phyloP scores from a whole-genome alignment of 2,329 filamentous ascomycete species.

The Penicillium sp. region DNA sequence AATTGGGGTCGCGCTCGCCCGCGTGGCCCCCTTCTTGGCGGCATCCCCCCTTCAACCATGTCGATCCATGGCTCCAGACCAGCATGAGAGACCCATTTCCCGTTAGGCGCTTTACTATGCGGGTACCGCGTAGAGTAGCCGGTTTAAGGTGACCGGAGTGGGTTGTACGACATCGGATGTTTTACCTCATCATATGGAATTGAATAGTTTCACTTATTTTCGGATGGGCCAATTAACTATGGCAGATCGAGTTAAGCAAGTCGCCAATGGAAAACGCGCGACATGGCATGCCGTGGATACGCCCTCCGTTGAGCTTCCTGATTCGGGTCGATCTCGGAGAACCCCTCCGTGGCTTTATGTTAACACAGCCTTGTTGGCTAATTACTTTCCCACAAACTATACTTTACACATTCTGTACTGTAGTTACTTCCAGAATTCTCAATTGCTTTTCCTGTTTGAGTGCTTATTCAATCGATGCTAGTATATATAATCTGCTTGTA shows the following conservation, averaged over 20 bases:
- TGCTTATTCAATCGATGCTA: not conserved
- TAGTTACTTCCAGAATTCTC: not conserved
- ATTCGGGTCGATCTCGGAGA: constrained; percentile 25
- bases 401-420: not conserved
- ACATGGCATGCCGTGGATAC: constrained; percentile 14
- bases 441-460: not conserved
- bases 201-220: not conserved
- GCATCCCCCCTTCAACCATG: not conserved
- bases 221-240: not conserved
- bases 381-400: not conserved
- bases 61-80: constrained; percentile 5
- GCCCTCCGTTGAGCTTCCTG: constrained; percentile 22
- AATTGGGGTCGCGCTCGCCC: constrained; percentile 1
- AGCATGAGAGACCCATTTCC: not conserved
- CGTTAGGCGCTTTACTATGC: not conserved
- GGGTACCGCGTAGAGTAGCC: constrained; percentile 13
- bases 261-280: constrained; percentile 3
- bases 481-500: not conserved
- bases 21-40: constrained; percentile 7
- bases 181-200: not conserved
- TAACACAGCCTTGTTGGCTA: not conserved
- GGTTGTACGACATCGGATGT: not conserved
- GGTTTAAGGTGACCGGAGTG: constrained; percentile 4
- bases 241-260: not conserved
- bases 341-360: constrained; percentile 11